Percentiles rank a stretch among this genome's conserved stretches.
Evolutionary conservation across 768 basidiomycete species (phyloP).

Genomic region (Gymnopilus junonius): DNA sequence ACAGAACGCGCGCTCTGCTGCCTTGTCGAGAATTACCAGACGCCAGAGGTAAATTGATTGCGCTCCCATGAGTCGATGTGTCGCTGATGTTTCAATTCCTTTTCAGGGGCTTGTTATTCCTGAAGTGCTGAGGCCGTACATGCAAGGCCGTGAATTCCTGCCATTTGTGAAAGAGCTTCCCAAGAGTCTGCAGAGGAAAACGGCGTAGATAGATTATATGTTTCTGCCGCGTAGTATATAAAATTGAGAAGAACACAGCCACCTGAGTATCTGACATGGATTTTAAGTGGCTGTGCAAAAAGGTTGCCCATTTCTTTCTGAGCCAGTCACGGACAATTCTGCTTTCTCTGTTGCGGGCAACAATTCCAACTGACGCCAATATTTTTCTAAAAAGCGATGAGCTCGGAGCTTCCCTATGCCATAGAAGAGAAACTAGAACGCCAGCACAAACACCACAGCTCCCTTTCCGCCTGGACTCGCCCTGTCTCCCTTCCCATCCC

Average conservation of each 20-base stretch:
- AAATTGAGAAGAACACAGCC: constrained; percentile 7
- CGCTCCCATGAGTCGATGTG: constrained; percentile 4
- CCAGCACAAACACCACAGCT: constrained; percentile 34
- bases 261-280: neutral
- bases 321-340: too few species aligned
- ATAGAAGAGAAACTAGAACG: constrained; percentile 44
- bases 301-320: neutral
- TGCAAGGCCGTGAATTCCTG: constrained; percentile 92
- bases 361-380: neutral
- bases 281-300: constrained; percentile 12
- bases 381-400: constrained; percentile 15
- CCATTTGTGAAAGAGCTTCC: constrained; percentile 85
- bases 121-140: constrained; percentile 89
- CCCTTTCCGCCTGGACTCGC: constrained; percentile 48
- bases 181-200: constrained; percentile 79
- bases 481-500: constrained; percentile 64
- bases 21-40: constrained; percentile 98
- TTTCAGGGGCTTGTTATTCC: constrained; percentile 89
- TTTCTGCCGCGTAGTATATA: neutral
- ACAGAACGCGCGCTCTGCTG: constrained; percentile 97
- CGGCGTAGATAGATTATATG: constrained; percentile 30
- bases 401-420: constrained; percentile 43
- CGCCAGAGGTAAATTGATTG: constrained; percentile 71
- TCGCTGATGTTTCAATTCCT: constrained; percentile 2
- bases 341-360: neutral